Base-by-base conservation (phyloP, 2,329 filamentous ascomycete species). In the Aspergillus candidus region DNA sequence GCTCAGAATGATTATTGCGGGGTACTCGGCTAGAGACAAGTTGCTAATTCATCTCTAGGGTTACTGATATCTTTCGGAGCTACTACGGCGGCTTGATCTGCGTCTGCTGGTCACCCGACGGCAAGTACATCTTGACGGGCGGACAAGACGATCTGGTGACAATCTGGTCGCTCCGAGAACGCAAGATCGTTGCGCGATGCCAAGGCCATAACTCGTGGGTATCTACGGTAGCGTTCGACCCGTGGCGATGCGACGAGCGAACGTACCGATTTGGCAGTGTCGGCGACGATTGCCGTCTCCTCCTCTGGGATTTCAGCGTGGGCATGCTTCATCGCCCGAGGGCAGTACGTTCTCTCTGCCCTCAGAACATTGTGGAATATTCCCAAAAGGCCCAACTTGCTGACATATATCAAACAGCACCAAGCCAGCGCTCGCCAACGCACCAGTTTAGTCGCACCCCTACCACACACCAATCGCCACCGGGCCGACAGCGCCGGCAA, bases 141-240 rank as follows among this genome's bases (percentile, higher is more conserved):
- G 90, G 93, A 4, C 91, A 97, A 67, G 93, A 98, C 63, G 93
- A 98, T 63, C 73, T 97, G 8, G 86, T 98, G 11, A 94, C 89
- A 1, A 96, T 98, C 55, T 98, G 93, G 93, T 93, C 84, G 12
- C 76, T 95, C 32, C 78, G 82, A 33, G 93, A 97, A 58, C 82
- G 81, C 36, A 80, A 83, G 41, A 82, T 98, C 39, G 84, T 98
- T 39, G 93, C 91, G 13, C 81, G 93, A 50, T 97, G 93, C 63
- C 88, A 94, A 60, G 93, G 93, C 3, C 93, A 98, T 67, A 85
- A 94, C 52, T 95, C 89, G 4, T 98, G 89, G 89, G 90, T 98
- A 1, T 89, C 88, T 3, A 82, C 84, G 12, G 88, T 98, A 32
- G 88, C 88, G 3, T 98, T 97, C 63, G 93, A 98, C 63, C 89